phyloP scores from a whole-genome alignment of 2,329 filamentous ascomycete genomes.

The Aureobasidium subglaciale region DNA sequence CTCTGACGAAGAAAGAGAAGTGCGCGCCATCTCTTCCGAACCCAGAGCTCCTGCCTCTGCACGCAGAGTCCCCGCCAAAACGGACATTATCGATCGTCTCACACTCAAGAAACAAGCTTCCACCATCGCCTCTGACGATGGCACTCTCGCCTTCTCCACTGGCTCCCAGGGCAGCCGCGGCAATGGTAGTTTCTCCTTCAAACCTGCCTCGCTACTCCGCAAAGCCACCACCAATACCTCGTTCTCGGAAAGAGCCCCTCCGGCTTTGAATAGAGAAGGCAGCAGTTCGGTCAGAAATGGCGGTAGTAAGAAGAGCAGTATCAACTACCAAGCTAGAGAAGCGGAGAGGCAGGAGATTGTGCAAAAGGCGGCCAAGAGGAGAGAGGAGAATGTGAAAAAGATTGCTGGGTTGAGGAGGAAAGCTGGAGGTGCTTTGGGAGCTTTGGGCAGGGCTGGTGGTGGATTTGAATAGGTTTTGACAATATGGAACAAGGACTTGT shows the following conservation, averaged over 20 bases:
- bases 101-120: conserved; percentile 52
- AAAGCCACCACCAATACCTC: conserved; percentile 56
- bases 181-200: conserved; percentile 41
- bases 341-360: conserved; percentile 46
- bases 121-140: conserved; percentile 26
- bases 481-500: no score
- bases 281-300: conserved; percentile 36
- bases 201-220: conserved; percentile 63
- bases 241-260: conserved; percentile 10
- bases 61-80: conserved; percentile 30
- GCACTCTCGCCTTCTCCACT: conserved; percentile 42
- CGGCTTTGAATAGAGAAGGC: conserved; percentile 19
- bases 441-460: conserved; percentile 29
- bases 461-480: conserved; percentile 6
- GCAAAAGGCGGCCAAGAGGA: conserved; percentile 46
- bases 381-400: conserved; percentile 42
- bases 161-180: neutral
- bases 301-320: conserved; percentile 52
- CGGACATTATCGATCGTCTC: conserved; percentile 64
- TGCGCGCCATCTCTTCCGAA: conserved; percentile 27
- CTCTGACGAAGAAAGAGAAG: conserved; percentile 34
- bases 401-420: conserved; percentile 36
- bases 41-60: conserved; percentile 34
- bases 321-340: conserved; percentile 54
- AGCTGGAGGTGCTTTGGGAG: conserved; percentile 32